Conservation (phyloP, 2,329 filamentous ascomycete genomes). For the Amauroascus niger region DNA sequence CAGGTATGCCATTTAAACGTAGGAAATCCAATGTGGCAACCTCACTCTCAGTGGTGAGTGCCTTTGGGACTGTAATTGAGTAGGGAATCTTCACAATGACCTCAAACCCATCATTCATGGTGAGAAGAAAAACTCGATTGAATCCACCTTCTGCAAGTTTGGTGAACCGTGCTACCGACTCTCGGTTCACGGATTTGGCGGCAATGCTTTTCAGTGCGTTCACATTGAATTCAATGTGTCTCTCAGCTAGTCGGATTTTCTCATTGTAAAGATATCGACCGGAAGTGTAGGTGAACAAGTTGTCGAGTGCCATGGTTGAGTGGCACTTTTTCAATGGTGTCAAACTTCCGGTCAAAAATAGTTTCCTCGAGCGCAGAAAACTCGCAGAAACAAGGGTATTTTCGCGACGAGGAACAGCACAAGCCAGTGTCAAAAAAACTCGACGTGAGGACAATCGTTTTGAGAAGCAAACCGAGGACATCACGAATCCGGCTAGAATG, state of each 20-base stretch:
- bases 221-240: slow-evolving; percentile 15
- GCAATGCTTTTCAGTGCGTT: slow-evolving; percentile 14
- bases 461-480: not conserved
- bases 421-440: too few species aligned
- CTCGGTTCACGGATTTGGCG: slow-evolving; percentile 6
- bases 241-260: slow-evolving; percentile 7
- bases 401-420: too few species aligned
- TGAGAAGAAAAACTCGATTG: slow-evolving; percentile 22
- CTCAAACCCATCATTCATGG: slow-evolving; percentile 19
- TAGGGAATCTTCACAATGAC: slow-evolving; percentile 24
- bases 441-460: not conserved
- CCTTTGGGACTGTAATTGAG: slow-evolving; percentile 19
- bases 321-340: too few species aligned
- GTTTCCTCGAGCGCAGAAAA: too few species aligned
- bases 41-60: slow-evolving; percentile 26
- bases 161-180: slow-evolving; percentile 11
- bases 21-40: slow-evolving; percentile 30
- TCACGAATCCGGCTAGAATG: not conserved
- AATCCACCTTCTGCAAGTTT: slow-evolving; percentile 23
- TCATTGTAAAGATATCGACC: slow-evolving; percentile 16
- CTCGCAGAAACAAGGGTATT: too few species aligned
- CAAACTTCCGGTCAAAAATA: too few species aligned
- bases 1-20: slow-evolving; percentile 26
- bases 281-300: slow-evolving; percentile 14
- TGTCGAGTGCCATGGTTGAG: not conserved